These are phyloP conservation scores for Trametes maxima DNA, from an alignment of 768 basidiomycete species.

Conservation along the genomic window DNA sequence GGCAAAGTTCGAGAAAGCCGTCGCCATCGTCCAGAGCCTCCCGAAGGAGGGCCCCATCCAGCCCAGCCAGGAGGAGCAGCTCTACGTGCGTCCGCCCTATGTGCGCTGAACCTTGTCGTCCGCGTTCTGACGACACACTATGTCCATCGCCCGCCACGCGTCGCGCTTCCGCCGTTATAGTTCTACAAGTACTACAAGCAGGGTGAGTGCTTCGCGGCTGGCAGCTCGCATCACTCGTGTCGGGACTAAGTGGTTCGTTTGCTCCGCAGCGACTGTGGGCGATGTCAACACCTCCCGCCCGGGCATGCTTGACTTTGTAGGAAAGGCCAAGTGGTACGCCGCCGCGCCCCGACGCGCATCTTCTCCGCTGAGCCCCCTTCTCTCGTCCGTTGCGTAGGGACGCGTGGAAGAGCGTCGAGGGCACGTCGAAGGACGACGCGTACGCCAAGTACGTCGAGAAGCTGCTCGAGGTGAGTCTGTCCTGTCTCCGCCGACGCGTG, in stretches of 20 bases:
- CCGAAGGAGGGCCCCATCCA: slow-evolving; percentile 83
- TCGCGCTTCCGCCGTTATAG: slow-evolving; percentile 42
- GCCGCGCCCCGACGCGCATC: background rate
- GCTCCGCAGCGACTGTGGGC: slow-evolving; percentile 63
- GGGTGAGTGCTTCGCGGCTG: slow-evolving; percentile 47
- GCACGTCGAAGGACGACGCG: slow-evolving; percentile 72
- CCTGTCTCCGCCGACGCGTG: slow-evolving; percentile 7
- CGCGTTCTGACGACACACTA: slow-evolving; percentile 4
- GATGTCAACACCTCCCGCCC: slow-evolving; percentile 67
- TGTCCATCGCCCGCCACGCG: background rate
- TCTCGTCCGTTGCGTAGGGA: slow-evolving; percentile 53
- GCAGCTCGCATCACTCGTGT: slow-evolving; percentile 7
- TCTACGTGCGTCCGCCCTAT: slow-evolving; percentile 59
- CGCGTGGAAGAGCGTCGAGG: slow-evolving; percentile 81
- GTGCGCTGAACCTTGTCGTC: slow-evolving; percentile 12
- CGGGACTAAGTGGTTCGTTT: background rate
- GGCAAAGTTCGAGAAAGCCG: slow-evolving; percentile 77
- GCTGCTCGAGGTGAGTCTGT: slow-evolving; percentile 60
- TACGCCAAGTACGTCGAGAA: slow-evolving; percentile 72
- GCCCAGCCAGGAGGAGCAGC: slow-evolving; percentile 73
- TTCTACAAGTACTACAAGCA: slow-evolving; percentile 97
- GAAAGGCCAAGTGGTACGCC: slow-evolving; percentile 87
- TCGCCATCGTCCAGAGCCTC: slow-evolving; percentile 61
- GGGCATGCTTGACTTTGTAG: slow-evolving; percentile 82
- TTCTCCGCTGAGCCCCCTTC: background rate